Percentiles rank a stretch among this genome's conserved stretches.
Evolutionary conservation across 495 filamentous ascomycete genomes (phyloP).

Genomic region (Cercophora sp.): DNA sequence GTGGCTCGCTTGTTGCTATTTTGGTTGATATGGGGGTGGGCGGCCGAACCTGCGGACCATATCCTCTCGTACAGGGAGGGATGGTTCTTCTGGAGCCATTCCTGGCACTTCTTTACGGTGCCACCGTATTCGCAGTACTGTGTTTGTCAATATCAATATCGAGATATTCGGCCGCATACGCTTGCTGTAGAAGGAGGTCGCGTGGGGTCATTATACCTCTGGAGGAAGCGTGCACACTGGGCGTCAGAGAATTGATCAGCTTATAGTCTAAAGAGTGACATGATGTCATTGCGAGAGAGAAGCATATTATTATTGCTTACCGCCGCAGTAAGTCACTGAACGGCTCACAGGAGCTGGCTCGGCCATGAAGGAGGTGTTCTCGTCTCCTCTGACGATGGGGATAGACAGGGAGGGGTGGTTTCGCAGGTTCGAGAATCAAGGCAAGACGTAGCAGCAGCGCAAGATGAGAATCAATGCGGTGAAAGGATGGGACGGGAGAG

Average conservation of each 20-base stretch:
- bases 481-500: neutral
- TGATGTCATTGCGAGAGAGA: conserved; percentile 21
- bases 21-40: conserved; percentile 1
- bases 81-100: conserved; percentile 81
- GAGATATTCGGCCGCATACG: no score
- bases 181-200: neutral
- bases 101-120: conserved; percentile 95
- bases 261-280: conserved; percentile 7
- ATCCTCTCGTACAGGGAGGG: conserved; percentile 68
- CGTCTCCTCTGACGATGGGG: neutral
- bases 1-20: neutral
- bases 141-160: no score
- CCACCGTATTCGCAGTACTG: conserved; percentile 99
- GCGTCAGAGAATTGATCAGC: conserved; percentile 9
- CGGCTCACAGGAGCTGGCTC: conserved; percentile 22
- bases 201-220: conserved; percentile 58
- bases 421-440: no score
- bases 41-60: conserved; percentile 72
- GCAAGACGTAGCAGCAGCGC: neutral
- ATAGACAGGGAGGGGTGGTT: neutral
- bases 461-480: neutral
- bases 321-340: conserved; percentile 31
- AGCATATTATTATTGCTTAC: no score
- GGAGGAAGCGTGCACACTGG: conserved; percentile 89
- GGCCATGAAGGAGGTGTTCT: conserved; percentile 21